Percentiles rank a stretch among this genome's conserved stretches.
Evolutionary conservation across 768 basidiomycete genomes (phyloP).

Genomic region (Sporobolomyces roseus): DNA sequence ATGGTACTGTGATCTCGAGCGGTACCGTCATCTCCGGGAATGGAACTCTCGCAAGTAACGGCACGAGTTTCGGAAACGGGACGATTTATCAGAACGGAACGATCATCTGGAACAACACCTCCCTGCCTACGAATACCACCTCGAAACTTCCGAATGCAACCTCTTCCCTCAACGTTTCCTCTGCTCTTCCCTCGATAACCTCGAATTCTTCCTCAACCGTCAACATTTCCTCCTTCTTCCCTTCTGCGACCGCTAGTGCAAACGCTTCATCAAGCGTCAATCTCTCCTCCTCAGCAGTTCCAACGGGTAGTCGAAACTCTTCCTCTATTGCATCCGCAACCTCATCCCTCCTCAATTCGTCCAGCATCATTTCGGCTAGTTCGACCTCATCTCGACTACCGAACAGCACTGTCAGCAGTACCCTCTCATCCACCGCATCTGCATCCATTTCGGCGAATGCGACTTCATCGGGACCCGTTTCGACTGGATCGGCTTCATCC

Average conservation of each 20-base stretch:
- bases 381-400: not conserved
- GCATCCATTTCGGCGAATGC: not conserved
- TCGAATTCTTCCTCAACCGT: not conserved
- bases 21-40: too few species aligned
- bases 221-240: constrained; percentile 6
- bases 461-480: constrained; percentile 1
- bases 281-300: constrained; percentile 3
- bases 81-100: constrained; percentile 7
- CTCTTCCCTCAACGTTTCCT: too few species aligned
- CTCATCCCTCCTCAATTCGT: not conserved
- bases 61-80: constrained; percentile 3
- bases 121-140: too few species aligned
- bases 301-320: not conserved
- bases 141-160: constrained; percentile 2
- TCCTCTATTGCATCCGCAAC: not conserved
- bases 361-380: not conserved
- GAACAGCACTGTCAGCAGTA: not conserved
- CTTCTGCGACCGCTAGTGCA: not conserved
- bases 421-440: not conserved
- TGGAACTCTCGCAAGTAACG: not conserved
- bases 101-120: constrained; percentile 19
- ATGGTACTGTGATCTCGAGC: too few species aligned
- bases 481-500: constrained; percentile 8
- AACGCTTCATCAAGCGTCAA: not conserved
- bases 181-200: not conserved